Evolutionary conservation across 2,329 filamentous ascomycete genomes (phyloP), one percentile per base, ranked within the genome.

Genomic region (Pyricularia pennisetigena): DNA sequence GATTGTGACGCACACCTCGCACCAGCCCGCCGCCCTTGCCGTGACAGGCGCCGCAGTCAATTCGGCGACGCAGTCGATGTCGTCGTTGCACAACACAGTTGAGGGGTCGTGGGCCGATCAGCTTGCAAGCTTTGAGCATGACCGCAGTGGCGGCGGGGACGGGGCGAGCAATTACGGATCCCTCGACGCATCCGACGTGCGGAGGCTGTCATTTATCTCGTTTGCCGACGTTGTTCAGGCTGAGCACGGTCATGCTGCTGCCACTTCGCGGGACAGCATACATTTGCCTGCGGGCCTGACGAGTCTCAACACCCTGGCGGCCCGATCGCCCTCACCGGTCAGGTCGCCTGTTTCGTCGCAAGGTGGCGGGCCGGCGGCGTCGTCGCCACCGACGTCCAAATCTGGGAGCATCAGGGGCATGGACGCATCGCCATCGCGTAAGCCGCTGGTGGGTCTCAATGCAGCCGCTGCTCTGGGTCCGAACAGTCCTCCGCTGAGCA

Each of bases 181-280:
- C 64, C 81, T 94, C 70, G 93, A 97, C 74, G 86, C 85, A 57
- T 84, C 87, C 64, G 94, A 97, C 74, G 86, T 96, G 23, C 89
- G 92, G 64, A 88, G 94, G 26, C 80, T 98, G 70, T 95, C 91
- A 77, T 98, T 98, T 80, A 97, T 98, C 76, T 97, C 93, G 8
- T 98, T 98, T 78, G 94, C 94, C 70, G 94, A 98, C 74, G 93
- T 98, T 10, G 93, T 98, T 59, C 93, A 97, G 76, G 86, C 90
- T 41, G 92, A 95, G 76, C 91, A 94, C 74, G 87, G 86, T 32
- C 24, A 63, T 23, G 85, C 88, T 69, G 81, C 82, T 41, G 80
- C 82, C 23, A 79, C 77, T 57, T 88, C 85, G 72, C 83, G 89
- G 71, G 91, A 94, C 70, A 90, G 88, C 68, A 83, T 91, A 68